These are phyloP conservation scores for Gossypium aridum DNA, from an alignment of 441 rosid genomes.

Conservation along the genomic window DNA sequence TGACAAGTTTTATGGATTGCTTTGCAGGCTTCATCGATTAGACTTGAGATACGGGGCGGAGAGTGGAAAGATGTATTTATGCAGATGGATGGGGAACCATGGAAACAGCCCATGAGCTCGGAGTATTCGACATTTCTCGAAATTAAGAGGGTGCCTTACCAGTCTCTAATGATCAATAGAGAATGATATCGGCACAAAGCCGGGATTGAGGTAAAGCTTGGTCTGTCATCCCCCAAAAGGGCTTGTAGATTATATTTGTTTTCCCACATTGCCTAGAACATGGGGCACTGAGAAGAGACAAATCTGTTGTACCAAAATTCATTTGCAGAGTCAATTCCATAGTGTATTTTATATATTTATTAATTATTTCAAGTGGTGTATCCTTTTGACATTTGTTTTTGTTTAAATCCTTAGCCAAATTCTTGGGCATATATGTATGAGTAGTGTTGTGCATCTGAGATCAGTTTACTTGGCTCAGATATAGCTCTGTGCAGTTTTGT, in stretches of 20 bases:
- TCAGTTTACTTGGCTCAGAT: too few species aligned
- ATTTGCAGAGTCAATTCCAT: background rate
- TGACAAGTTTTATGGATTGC: background rate
- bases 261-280: background rate
- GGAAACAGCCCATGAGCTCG: slow-evolving; percentile 77
- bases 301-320: background rate
- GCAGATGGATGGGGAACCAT: slow-evolving; percentile 99
- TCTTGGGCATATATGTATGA: too few species aligned
- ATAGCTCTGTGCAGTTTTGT: too few species aligned
- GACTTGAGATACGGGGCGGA: slow-evolving; percentile 84
- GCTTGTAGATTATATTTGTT: background rate
- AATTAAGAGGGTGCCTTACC: slow-evolving; percentile 72
- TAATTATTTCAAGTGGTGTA: too few species aligned
- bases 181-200: slow-evolving; percentile 23
- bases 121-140: slow-evolving; percentile 71
- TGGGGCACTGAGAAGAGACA: background rate
- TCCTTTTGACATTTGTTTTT: too few species aligned
- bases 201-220: background rate
- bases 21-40: slow-evolving; percentile 74
- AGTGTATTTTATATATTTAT: too few species aligned
- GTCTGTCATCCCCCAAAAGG: background rate
- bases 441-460: too few species aligned
- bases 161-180: slow-evolving; percentile 62
- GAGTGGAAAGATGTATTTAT: slow-evolving; percentile 77
- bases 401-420: too few species aligned